Evolutionary conservation across 352 stramenopile species (phyloP).

Genomic region (Pythium vanterpoolii): DNA sequence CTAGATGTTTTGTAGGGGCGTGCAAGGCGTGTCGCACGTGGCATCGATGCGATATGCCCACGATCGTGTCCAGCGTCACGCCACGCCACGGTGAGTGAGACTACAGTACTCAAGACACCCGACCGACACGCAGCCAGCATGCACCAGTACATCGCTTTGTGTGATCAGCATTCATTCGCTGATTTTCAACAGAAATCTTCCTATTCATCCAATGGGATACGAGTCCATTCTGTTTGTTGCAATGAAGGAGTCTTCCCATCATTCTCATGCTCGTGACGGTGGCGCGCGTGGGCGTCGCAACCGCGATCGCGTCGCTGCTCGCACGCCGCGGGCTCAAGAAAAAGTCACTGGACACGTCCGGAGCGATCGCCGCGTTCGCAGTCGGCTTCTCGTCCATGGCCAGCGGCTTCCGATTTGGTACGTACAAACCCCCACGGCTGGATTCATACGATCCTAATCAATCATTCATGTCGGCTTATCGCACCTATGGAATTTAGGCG

Average conservation of each 20-base stretch:
- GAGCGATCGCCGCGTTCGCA: constrained; percentile 56
- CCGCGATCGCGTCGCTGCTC: constrained; percentile 37
- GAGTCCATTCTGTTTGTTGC: neutral
- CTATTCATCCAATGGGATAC: neutral
- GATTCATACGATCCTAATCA: too few relatives aligned
- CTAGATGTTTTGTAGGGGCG: too few relatives aligned
- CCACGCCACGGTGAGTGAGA: too few relatives aligned
- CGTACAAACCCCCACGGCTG: too few relatives aligned
- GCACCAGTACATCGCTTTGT: too few relatives aligned
- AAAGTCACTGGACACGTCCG: constrained; percentile 53
- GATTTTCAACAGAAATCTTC: neutral
- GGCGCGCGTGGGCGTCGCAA: constrained; percentile 39
- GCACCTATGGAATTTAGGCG: constrained; percentile 31
- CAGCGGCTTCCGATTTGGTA: constrained; percentile 66
- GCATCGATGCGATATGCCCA: too few relatives aligned
- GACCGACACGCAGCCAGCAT: too few relatives aligned
- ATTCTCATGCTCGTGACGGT: constrained; percentile 2
- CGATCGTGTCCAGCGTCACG: too few relatives aligned
- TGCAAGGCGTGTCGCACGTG: too few relatives aligned
- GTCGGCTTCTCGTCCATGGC: constrained; percentile 68
- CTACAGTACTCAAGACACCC: too few relatives aligned
- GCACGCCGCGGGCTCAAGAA: constrained; percentile 59
- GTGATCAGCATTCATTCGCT: constrained; percentile 8
- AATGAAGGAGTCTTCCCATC: too few relatives aligned
- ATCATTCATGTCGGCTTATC: too few relatives aligned